Conservation (phyloP, 1,284 basidiomycete species). For the Cutaneotrichosporon sp. region DNA sequence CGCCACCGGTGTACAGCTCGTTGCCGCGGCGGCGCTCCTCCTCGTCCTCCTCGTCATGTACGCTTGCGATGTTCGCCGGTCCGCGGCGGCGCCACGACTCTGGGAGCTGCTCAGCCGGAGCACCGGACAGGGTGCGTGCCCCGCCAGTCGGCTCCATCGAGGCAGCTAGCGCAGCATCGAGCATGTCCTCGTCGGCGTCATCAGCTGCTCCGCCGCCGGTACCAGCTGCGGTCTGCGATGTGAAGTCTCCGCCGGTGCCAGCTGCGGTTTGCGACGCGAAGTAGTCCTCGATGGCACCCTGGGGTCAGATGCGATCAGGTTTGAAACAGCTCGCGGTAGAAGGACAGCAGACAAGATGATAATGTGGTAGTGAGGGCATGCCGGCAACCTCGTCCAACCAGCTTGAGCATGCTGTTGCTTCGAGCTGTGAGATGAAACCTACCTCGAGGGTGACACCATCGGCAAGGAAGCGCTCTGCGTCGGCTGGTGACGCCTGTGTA, state of each 20-base stretch:
- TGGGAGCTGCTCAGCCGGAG: slow-evolving; percentile 31
- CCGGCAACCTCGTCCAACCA: too few species aligned
- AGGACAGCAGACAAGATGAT: too few species aligned
- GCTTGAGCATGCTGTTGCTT: too few species aligned
- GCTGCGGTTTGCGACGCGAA: slow-evolving; percentile 38
- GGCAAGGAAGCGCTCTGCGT: slow-evolving; percentile 42
- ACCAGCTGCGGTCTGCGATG: slow-evolving; percentile 30
- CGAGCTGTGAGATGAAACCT: too few species aligned
- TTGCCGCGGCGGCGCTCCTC: slow-evolving; percentile 42
- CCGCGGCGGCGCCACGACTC: slow-evolving; percentile 29
- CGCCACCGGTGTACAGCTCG: slow-evolving; percentile 67
- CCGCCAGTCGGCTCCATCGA: slow-evolving; percentile 10
- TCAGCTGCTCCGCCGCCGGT: slow-evolving; percentile 13
- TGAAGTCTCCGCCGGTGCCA: slow-evolving; percentile 45
- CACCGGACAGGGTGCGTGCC: slow-evolving; percentile 31
- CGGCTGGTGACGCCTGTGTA: slow-evolving; percentile 38
- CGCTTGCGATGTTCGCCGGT: background rate
- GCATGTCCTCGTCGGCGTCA: slow-evolving; percentile 25
- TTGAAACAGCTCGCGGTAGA: background rate
- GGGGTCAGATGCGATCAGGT: background rate
- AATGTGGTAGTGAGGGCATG: background rate
- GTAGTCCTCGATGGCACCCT: slow-evolving; percentile 46
- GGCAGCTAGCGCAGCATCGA: slow-evolving; percentile 19
- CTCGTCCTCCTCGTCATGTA: slow-evolving; percentile 23
- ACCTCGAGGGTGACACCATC: slow-evolving; percentile 43